Evolutionary conservation across 805 yeast species (phyloP).

Genomic region (Metschnikowia corniflorae): DNA sequence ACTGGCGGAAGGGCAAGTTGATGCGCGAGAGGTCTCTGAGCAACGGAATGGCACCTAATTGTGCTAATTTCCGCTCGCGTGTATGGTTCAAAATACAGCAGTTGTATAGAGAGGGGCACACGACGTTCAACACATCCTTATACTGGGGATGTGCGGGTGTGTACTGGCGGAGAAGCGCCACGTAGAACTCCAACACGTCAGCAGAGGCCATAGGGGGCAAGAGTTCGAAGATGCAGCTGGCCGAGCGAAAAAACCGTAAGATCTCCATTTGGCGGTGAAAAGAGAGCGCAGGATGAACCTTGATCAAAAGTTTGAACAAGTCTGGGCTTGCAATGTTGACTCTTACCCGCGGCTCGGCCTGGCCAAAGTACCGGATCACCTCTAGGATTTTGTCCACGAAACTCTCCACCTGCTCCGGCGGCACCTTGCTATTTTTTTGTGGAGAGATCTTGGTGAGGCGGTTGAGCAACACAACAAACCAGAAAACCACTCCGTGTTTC

Average conservation of each 20-base stretch:
- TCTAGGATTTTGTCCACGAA: slow-evolving; percentile 32
- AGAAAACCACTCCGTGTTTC: slow-evolving; percentile 40
- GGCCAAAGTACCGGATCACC: slow-evolving; percentile 42
- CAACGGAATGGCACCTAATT: slow-evolving; percentile 45
- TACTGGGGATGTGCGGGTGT: slow-evolving; percentile 28
- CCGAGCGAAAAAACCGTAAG: slow-evolving; percentile 44
- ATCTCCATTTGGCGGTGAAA: slow-evolving; percentile 34
- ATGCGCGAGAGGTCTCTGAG: slow-evolving; percentile 37
- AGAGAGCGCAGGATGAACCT: slow-evolving; percentile 31
- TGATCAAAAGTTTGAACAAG: slow-evolving; percentile 40
- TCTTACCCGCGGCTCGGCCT: slow-evolving; percentile 45
- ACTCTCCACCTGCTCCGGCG: slow-evolving; percentile 6
- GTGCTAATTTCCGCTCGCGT: slow-evolving; percentile 45
- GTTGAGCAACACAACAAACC: slow-evolving; percentile 40
- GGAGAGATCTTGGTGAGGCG: slow-evolving; percentile 23
- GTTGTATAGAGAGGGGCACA: slow-evolving; percentile 49
- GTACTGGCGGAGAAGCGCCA: slow-evolving; percentile 27
- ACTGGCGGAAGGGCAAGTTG: slow-evolving; percentile 47
- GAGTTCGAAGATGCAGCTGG: slow-evolving; percentile 36
- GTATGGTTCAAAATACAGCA: slow-evolving; percentile 46
- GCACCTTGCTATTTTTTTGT: neutral
- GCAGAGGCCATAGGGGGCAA: slow-evolving; percentile 33
- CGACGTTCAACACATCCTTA: slow-evolving; percentile 40
- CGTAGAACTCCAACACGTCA: slow-evolving; percentile 43
- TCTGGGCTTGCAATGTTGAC: slow-evolving; percentile 35